phyloP scores from a whole-genome alignment of 176 grass and related monocot genomes.

The Aechmea fasciata region DNA sequence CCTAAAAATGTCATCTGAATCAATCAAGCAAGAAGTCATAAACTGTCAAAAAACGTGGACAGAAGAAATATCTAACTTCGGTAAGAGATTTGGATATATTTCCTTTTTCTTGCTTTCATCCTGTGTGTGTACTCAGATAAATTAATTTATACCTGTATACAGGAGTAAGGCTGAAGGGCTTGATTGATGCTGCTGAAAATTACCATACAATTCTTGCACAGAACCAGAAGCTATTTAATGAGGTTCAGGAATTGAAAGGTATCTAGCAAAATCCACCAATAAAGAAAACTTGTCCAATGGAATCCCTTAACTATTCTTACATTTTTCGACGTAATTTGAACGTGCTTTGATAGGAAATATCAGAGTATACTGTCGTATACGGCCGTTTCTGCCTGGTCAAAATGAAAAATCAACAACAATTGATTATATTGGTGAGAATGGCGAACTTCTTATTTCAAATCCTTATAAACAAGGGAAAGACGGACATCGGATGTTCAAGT shows the following conservation, averaged over 20 bases:
- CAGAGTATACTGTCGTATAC: conserved; percentile 88
- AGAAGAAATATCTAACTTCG: conserved; percentile 71
- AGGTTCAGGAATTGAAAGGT: conserved; percentile 99
- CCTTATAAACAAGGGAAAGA: conserved; percentile 93
- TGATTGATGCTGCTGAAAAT: conserved; percentile 85
- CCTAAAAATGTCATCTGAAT: conserved; percentile 62
- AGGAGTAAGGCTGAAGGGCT: conserved; percentile 66
- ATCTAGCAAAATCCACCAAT: not conserved
- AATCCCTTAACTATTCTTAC: not conserved
- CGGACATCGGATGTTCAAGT: conserved; percentile 83
- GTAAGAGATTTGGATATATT: conserved; percentile 27
- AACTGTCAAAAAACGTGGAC: conserved; percentile 72
- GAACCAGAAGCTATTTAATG: conserved; percentile 92
- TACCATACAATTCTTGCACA: conserved; percentile 85
- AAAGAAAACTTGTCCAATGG: not conserved
- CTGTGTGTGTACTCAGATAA: not conserved
- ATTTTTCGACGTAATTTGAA: not conserved
- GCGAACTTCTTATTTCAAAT: conserved; percentile 77
- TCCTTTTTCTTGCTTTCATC: conserved; percentile 3
- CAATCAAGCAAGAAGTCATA: conserved; percentile 69
- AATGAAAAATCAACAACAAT: conserved; percentile 57
- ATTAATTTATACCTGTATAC: conserved; percentile 19
- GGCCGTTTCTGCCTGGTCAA: conserved; percentile 91
- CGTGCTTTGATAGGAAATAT: conserved; percentile 56
- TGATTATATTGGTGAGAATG: conserved; percentile 94